phyloP scores from a whole-genome alignment of 202 grass and related monocot species.

The Dendrocalamus latiflorus region DNA sequence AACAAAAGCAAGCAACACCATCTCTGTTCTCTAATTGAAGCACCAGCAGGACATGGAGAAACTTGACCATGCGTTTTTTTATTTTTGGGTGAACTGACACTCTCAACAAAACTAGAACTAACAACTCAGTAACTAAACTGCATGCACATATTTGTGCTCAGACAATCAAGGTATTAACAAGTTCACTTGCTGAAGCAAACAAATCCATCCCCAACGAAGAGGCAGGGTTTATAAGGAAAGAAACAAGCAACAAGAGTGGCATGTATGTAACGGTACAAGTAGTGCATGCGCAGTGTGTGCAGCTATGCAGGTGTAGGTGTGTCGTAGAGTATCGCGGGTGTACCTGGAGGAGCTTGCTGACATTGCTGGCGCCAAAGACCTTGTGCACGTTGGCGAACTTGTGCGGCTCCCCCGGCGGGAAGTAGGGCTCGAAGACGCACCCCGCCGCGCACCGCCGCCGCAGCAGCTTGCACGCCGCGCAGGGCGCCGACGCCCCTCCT shows the following conservation, averaged over 20 bases:
- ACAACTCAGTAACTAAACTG: not conserved
- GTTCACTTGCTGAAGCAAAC: not conserved
- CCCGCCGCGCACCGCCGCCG: slow-evolving; percentile 65
- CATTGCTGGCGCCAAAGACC: slow-evolving; percentile 96
- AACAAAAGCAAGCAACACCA: not conserved
- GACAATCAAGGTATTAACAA: not conserved
- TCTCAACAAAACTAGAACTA: not conserved
- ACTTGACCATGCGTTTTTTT: not conserved
- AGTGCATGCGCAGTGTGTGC: no score
- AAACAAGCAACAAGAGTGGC: not conserved
- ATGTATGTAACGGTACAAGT: not conserved
- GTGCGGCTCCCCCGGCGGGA: slow-evolving; percentile 71
- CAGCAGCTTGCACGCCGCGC: slow-evolving; percentile 93
- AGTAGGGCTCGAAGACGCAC: slow-evolving; percentile 82
- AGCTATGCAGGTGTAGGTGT: no score
- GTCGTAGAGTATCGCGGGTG: no score
- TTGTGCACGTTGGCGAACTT: slow-evolving; percentile 89
- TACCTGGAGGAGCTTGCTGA: slow-evolving; percentile 98
- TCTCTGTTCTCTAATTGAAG: not conserved
- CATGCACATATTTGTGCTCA: not conserved
- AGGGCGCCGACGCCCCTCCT: slow-evolving; percentile 29
- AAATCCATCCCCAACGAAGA: not conserved
- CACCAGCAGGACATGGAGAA: not conserved
- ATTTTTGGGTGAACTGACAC: not conserved
- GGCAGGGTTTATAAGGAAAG: not conserved